Evolutionary conservation across 2,329 filamentous ascomycete species (phyloP), one percentile per base, ranked within the genome.

Genomic region (Helminthosporium solani): DNA sequence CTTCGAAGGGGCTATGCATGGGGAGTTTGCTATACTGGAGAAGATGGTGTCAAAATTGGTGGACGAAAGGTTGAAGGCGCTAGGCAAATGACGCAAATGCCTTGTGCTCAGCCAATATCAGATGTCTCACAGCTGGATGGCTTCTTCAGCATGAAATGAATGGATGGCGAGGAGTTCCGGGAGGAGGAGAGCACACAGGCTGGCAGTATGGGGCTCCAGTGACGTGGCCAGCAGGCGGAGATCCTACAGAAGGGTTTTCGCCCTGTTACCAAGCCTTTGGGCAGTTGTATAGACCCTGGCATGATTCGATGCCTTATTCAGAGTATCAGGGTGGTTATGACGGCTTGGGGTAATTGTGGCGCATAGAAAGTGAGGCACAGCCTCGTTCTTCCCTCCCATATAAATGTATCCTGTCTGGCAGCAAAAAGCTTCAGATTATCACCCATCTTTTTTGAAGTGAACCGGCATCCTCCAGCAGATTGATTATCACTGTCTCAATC

Each of bases 1-100:
- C 70, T 84, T 96, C 49, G 78, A 82, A 42, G 78, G 77, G 3
- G 72, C 69, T n/a, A 73, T 75, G 14, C 75, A 76, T 46, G 77
- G 78, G 25, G 75, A 75, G 25, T 73, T 75, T 46, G 74, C 54
- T 59, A 79, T 64, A 71, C 52, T 78, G 54, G 75, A 77, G 62
- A 78, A 76, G 64, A 76, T 79, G 71, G 73, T 79, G 19, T 78
- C 84, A 62, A 83, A 82, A 57, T 78, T 95, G 52, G 84, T 96
- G 12, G 86, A 90, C 28, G 83, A 87, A 69, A 84, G 79, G 64
- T 68, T 88, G 64, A 75, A 76, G 63, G 52, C 59, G 3, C 50
- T 67, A 41, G 63, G 64, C 3, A 68, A 66, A 43, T 68, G 11
- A 47, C 9, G 33, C 15, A n/a, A n/a, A n/a, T 34, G 33, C 9